phyloP scores from a whole-genome alignment of 441 rosid genomes.

The Syzygium syzygioides region DNA sequence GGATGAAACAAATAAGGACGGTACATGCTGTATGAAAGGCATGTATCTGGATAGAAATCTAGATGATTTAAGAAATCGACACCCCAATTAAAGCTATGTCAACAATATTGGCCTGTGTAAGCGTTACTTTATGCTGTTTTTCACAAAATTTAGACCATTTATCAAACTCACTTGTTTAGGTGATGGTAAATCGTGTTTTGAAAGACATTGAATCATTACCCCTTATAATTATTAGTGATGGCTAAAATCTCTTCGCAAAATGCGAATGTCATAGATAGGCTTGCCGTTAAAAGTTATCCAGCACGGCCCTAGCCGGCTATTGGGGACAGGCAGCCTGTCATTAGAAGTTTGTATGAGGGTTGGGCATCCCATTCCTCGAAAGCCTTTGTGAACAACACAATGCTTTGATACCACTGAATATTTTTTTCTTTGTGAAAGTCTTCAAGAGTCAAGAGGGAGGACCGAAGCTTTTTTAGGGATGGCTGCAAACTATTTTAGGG shows the following conservation, averaged over 20 bases:
- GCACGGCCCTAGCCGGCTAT: too few species aligned
- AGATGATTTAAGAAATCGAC: neutral
- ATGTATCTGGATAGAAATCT: neutral
- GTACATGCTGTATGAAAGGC: neutral
- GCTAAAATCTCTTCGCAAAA: neutral
- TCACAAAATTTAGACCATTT: neutral
- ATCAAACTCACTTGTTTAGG: neutral
- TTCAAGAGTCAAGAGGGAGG: neutral
- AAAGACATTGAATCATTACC: neutral
- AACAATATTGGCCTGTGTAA: neutral
- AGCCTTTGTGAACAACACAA: neutral
- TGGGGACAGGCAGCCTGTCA: too few species aligned
- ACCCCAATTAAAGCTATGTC: neutral
- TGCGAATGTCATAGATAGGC: accelerated
- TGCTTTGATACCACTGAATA: too few species aligned
- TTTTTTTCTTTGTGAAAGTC: neutral
- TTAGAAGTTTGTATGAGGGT: neutral
- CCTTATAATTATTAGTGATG: neutral
- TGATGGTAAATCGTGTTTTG: neutral
- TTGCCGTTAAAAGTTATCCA: neutral
- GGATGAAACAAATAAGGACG: neutral
- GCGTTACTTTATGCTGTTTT: neutral
- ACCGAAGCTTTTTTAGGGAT: neutral
- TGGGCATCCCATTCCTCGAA: neutral
- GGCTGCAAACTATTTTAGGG: neutral